Evolutionary conservation across 441 rosid species (phyloP), one percentile per base, ranked within the genome.

Genomic region (Bocquillonia castaneifolia): DNA sequence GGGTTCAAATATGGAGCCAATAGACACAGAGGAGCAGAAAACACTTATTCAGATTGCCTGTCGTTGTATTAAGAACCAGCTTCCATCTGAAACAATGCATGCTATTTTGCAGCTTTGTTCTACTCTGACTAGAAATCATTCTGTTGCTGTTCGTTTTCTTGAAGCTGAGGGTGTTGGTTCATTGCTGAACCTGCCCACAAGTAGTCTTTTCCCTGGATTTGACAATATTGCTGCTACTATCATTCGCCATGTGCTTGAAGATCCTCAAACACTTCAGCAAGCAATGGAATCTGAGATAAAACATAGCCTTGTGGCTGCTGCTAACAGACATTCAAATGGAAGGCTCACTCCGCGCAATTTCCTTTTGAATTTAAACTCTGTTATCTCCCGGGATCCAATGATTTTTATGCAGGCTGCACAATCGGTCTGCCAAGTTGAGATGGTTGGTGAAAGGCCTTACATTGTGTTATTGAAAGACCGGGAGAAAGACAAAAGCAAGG

Each of bases 271-370:
- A 64, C 89, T 94, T 68, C 97, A 92, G 84, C 99, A 87, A 80
- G 97, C 97, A 51, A 94, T 94, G 99, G 99, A 94, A 84, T 84
- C 93, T 81, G 99, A 92, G 83, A 94, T 94, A 74, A 86, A 82
- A 81, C 99, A 88, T 70, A 88, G 77, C 71, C 89, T 94, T 71
- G 85, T 86, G 60, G 83, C 92, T 76, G 88, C 88, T 72, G 93
- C 98, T 61, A 90, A 84, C 72, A 83, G 99, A 78, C 93, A 94
- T 77, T 70, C 94, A 47, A 92, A 81, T 80, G 94, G 91, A 47
- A 87, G 97, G 84, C 86, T 94, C 63, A 83, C 88, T 56, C 87
- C 96, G 51, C 97, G 93, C 60, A 92, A 90, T 81, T 88, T 94
- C 66, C 88, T 94, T 66, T 59, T 69, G 58, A 88, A 75, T 76